These are phyloP conservation scores for Collybia sp. DNA, from an alignment of 768 basidiomycete species.

Conservation along the genomic window DNA sequence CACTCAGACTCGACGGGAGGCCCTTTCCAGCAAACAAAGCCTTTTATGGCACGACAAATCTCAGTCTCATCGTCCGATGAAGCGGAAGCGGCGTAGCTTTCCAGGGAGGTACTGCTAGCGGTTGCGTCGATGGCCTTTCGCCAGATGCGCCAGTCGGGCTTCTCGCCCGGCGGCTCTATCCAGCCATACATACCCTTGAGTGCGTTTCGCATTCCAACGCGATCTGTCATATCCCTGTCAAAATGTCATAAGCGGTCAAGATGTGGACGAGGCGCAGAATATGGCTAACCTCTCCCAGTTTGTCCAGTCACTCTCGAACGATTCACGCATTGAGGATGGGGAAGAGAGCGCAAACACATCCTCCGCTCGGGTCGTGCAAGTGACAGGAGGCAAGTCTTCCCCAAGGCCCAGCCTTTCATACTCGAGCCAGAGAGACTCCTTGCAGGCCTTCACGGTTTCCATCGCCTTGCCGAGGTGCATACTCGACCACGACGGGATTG, in stretches of 20 bases:
- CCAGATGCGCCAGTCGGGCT: conserved; percentile 52
- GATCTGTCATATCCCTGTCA: conserved; percentile 70
- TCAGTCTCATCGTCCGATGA: conserved; percentile 15
- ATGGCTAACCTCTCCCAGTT: conserved; percentile 64
- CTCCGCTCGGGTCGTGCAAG: conserved; percentile 27
- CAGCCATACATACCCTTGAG: conserved; percentile 46
- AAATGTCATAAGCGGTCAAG: conserved; percentile 2
- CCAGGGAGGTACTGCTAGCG: conserved; percentile 1
- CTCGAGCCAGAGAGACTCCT: conserved; percentile 65
- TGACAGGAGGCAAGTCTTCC: conserved; percentile 31
- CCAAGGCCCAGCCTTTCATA: conserved; percentile 47
- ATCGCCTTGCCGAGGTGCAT: conserved; percentile 67
- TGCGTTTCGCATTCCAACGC: conserved; percentile 53
- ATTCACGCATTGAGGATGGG: conserved; percentile 38
- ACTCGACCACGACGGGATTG: conserved; percentile 35
- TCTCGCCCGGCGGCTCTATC: conserved; percentile 42
- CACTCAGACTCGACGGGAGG: conserved; percentile 4
- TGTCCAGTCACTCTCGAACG: conserved; percentile 63
- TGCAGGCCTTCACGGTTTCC: conserved; percentile 54
- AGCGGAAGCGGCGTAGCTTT: background rate
- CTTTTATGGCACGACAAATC: conserved; percentile 47
- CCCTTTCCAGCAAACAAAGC: conserved; percentile 49
- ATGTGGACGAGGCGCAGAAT: conserved; percentile 2
- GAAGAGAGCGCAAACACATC: conserved; percentile 10
- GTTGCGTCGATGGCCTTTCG: conserved; percentile 32